Evolutionary conservation across 2,329 filamentous ascomycete species (phyloP).

Genomic region (Fusarium staphyleae): DNA sequence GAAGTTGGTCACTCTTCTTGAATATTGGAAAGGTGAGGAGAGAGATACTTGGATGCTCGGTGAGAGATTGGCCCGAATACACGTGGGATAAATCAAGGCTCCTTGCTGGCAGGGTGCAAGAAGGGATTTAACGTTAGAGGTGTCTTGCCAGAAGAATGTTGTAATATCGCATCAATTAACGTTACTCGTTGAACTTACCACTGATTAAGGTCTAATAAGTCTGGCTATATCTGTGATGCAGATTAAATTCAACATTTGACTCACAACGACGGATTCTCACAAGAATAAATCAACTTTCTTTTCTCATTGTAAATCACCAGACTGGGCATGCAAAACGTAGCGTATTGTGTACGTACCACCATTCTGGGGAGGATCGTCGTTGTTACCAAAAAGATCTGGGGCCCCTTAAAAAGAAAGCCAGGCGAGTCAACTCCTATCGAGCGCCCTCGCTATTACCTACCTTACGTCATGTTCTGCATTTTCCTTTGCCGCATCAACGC

Average conservation of each 20-base stretch:
- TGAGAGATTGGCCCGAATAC: constrained; percentile 7
- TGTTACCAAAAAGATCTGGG: constrained; percentile 34
- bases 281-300: constrained; percentile 1
- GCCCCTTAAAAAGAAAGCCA: constrained; percentile 16
- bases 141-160: too few relatives aligned
- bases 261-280: too few relatives aligned
- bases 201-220: too few relatives aligned
- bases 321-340: constrained; percentile 22
- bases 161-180: too few relatives aligned
- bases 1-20: too few relatives aligned
- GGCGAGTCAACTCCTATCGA: constrained; percentile 26
- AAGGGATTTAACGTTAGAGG: background rate
- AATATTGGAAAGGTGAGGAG: too few relatives aligned
- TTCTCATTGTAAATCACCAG: constrained; percentile 10
- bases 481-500: constrained; percentile 18
- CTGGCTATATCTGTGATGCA: too few relatives aligned
- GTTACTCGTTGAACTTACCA: too few relatives aligned
- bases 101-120: constrained; percentile 4
- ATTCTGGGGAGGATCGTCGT: constrained; percentile 16
- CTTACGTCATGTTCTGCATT: constrained; percentile 24
- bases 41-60: background rate
- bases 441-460: constrained; percentile 20
- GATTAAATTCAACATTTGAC: too few relatives aligned
- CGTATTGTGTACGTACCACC: constrained; percentile 10
- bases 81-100: constrained; percentile 9